Evolutionary conservation across 1,284 basidiomycete species (phyloP), one percentile per base, ranked within the genome.

Genomic region (Leucoagaricus sp.): DNA sequence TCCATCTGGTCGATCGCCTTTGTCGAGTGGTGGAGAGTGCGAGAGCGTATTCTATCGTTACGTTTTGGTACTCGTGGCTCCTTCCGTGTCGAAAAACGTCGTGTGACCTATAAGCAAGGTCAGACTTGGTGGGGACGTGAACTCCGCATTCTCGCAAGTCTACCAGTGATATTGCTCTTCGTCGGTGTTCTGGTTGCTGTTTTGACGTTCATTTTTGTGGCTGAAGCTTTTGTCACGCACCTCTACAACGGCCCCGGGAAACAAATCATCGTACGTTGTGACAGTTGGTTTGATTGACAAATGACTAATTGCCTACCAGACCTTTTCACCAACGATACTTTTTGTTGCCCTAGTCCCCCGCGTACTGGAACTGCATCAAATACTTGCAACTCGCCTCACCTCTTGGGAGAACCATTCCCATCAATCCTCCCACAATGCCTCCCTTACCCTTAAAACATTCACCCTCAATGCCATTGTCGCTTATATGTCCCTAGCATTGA

Each of bases 351-450:
- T 95, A 10, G 88, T 99, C 0, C 96, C 97, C 0, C 85, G 86
- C 58, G 80, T 98, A 31, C 82, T 96, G n/a, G 81, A 79, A 0
- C 70, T 90, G 1, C 96, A 97, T 74, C 87, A 89, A 61, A 66
- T 74, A 0, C 81, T 89, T 47, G 92, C 93, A 0, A 75, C 75
- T 29, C 73, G 78, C 7, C 80, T 98, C 53, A 96, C 96, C 1
- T 73, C 82, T 49, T 97, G 93, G 92, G 96, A 99, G 74, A 94
- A 96, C 67, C 94, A 97, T 68, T 79, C 83, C 2, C 92, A 93
- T 61, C 81, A 89, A 62, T 89, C 87, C 1, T 82, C 84, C 1
- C 86, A 94, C 68, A 83, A 86, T 59, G 83, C 86, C 13, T 93
- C 91, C 6, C 79, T 98, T 31, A 96, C 96, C 5, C 78, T 92